Evolutionary conservation across 352 stramenopile species (phyloP), one percentile per base, ranked within the genome.

Genomic region (Vaucheria bursata): DNA sequence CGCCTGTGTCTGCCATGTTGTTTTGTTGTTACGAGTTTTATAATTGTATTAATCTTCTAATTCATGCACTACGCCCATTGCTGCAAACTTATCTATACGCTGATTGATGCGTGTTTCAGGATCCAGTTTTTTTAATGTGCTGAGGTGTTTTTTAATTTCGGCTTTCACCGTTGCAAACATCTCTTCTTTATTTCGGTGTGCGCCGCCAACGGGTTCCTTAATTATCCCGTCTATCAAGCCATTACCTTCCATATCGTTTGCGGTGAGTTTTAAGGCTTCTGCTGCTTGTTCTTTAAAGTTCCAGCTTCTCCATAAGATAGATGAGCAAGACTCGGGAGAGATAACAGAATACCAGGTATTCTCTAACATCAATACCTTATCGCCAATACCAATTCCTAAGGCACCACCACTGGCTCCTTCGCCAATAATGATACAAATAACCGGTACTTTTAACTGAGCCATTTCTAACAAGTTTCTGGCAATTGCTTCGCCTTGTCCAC

Each of bases 331-430:
- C 45, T 59, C 45, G 25, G 45, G 45, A 59, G 45, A 59, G 25
- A 59, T 59, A 59, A 59, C 45, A 18, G 45, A 59, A 25, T 59
- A 59, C 45, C 45, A 59, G 45, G 45, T 59, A 59, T 59, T 59
- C 25, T 59, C 12, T 25, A 59, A 59, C 45, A 59, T 59, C 45
- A 59, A 18, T 25, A 59, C 45, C 45, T 59, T 59, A 25, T 59
- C 45, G 45, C 45, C 45, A 59, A 59, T 25, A 59, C 45, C 45
- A 18, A 59, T 59, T 59, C 45, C 45, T 25, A 59, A 59, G 25
- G 45, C 45, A 18, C 45, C 45, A 18, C 45, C 45, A 18, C 12
- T 18, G 25, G 45, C 45, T 59, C 45, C 45, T 59, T 59, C 45
- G 25, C 45, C 45, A 59, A 59, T 59, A 18, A 59, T 25, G 12